Evolutionary conservation across 148 eudicot genomes (phyloP), one percentile per base, ranked within the genome.

Genomic region (Nyssa sinensis): DNA sequence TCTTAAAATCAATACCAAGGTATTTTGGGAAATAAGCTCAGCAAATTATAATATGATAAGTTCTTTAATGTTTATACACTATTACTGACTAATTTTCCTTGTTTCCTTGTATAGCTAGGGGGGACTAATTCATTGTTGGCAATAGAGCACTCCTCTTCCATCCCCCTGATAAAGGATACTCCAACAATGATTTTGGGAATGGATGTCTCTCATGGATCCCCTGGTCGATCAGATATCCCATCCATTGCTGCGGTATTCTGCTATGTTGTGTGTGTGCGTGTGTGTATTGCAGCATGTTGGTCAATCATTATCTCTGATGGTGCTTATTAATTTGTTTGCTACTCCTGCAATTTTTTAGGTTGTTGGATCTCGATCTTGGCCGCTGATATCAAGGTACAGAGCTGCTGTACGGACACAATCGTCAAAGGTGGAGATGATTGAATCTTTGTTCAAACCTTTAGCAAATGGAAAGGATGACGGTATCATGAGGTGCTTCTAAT

Each of bases 111-210:
- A 21, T 70, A 96, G 99, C 97, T 96, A 69, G 99, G 98, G 55
- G 99, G 99, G 41, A 83, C 72, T 34, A 96, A 96, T 79, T 93
- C 99, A 16, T 82, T 96, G 82, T 84, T 96, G 81, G 90, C 89
- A 58, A 79, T 84, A 51, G 99, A 96, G 84, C 82, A 83, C 51
- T 82, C 89, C 47, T 81, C 86, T 62, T 60, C 74, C 69, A 69
- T 96, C 37, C 99, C 98, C 44, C 69, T 72, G 49, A 77, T 93
- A 33, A 82, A 84, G 67, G 91, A 93, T 79, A 79, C 86, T 62
- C 99, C 99, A 49, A 96, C 98, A 49, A 88, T 96, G 98, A 91
- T 96, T 47, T 24, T 96, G 70, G 99, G 99, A 33, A 89, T 96
- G 90, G 99, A 91, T 73, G 98, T 96, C 75, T 96, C 99, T 69